A percentile compares a stretch with the other conserved stretches of the same genome.
phyloP scores from a whole-genome alignment of 2,329 filamentous ascomycete species.

The Xylariaceae sp. region DNA sequence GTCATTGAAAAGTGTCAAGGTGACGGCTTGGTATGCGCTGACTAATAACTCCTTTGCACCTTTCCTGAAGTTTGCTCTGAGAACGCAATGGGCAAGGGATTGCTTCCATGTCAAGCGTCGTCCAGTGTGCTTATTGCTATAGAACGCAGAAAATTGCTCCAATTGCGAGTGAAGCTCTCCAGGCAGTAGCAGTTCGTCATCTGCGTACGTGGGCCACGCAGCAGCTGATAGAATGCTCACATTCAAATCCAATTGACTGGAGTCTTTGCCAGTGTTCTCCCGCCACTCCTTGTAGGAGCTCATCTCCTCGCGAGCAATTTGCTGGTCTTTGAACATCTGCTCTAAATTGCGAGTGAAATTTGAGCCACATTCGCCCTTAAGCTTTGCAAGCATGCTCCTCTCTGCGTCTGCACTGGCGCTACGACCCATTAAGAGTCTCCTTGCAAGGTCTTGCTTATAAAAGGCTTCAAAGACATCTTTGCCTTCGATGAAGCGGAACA shows the following conservation, averaged over 20 bases:
- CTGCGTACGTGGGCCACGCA: slow-evolving; percentile 89
- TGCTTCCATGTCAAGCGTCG: slow-evolving; percentile 89
- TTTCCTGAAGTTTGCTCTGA: slow-evolving; percentile 75
- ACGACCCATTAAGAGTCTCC: slow-evolving; percentile 82
- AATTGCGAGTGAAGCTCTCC: slow-evolving; percentile 71
- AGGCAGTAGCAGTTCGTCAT: slow-evolving; percentile 69
- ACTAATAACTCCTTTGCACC: slow-evolving; percentile 85
- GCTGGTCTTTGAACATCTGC: slow-evolving; percentile 99
- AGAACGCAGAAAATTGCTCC: slow-evolving; percentile 77
- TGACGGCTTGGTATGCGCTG: slow-evolving; percentile 86
- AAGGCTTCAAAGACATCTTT: slow-evolving; percentile 98
- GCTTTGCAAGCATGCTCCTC: slow-evolving; percentile 85
- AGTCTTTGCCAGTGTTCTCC: slow-evolving; percentile 42
- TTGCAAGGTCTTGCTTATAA: slow-evolving; percentile 95
- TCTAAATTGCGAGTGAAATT: slow-evolving; percentile 96
- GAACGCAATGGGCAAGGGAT: slow-evolving; percentile 81
- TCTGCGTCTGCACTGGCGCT: slow-evolving; percentile 95
- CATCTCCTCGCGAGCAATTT: slow-evolving; percentile 90
- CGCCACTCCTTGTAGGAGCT: slow-evolving; percentile 72
- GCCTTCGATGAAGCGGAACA: slow-evolving; percentile 95
- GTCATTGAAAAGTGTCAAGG: slow-evolving; percentile 86
- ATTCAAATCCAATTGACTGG: slow-evolving; percentile 63
- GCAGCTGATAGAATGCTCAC: slow-evolving; percentile 89
- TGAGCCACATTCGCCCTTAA: slow-evolving; percentile 89
- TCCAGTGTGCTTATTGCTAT: slow-evolving; percentile 85